These are phyloP conservation scores for Russula earlei DNA, from an alignment of 768 basidiomycete species.

Conservation along the genomic window DNA sequence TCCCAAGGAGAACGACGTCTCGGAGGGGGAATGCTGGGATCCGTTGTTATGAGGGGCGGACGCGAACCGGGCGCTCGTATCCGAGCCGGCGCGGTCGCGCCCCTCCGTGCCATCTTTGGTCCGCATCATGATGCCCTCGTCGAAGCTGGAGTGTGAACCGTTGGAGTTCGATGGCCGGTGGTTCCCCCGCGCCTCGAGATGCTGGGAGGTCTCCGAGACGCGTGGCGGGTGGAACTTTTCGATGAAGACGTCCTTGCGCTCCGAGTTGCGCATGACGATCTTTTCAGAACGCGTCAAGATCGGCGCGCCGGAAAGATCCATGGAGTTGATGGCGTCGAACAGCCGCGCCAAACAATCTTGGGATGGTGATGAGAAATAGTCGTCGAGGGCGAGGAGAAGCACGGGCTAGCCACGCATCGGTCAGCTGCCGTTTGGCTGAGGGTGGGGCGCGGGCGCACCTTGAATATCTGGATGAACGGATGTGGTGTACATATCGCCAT, in stretches of 20 bases:
- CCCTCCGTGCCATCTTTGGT: constrained; percentile 10
- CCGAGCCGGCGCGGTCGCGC: constrained; percentile 10
- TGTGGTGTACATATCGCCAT: constrained; percentile 89
- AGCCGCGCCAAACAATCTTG: constrained; percentile 84
- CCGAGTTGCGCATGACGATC: constrained; percentile 79
- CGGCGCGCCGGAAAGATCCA: constrained; percentile 78
- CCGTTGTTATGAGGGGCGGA: constrained; percentile 23
- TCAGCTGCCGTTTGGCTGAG: not conserved
- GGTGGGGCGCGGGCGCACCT: constrained; percentile 39
- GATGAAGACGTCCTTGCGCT: constrained; percentile 84
- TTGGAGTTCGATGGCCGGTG: constrained; percentile 22
- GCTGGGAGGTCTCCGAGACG: constrained; percentile 4
- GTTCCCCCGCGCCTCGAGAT: not conserved
- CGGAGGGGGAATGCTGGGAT: constrained; percentile 49
- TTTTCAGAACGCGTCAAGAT: constrained; percentile 73
- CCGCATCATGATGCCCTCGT: constrained; percentile 51
- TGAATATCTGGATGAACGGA: constrained; percentile 94
- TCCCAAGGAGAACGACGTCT: constrained; percentile 66
- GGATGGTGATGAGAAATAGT: constrained; percentile 85
- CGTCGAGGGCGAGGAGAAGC: constrained; percentile 86
- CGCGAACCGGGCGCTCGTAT: not conserved
- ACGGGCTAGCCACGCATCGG: constrained; percentile 56
- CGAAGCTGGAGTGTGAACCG: constrained; percentile 61
- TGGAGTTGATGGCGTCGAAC: constrained; percentile 88
- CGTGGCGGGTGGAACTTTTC: constrained; percentile 52